phyloP scores from a whole-genome alignment of 2,329 filamentous ascomycete genomes.

The Aspergillaceae sp. region DNA sequence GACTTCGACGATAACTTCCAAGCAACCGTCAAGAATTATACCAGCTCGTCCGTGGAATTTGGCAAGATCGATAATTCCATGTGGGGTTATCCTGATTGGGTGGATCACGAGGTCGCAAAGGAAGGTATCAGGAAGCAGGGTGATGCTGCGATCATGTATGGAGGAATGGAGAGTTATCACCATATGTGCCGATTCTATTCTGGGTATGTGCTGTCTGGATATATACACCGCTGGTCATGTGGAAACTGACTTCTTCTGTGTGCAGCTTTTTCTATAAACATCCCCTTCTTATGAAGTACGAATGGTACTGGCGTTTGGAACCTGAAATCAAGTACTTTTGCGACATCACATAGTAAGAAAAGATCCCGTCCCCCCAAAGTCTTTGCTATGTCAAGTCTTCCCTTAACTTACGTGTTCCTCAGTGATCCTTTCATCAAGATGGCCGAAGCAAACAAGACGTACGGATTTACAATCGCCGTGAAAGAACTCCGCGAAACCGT shows the following conservation, averaged over 20 bases:
- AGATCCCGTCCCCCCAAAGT: too few relatives aligned
- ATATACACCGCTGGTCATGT: background rate
- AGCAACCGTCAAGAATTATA: conserved; percentile 78
- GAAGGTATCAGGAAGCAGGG: conserved; percentile 96
- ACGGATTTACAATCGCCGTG: conserved; percentile 96
- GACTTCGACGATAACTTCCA: conserved; percentile 96
- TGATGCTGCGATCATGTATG: conserved; percentile 97
- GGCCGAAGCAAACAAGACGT: conserved; percentile 91
- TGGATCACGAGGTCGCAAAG: conserved; percentile 83
- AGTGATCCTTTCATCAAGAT: conserved; percentile 94
- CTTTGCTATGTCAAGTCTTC: background rate
- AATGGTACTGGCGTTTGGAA: conserved; percentile 99
- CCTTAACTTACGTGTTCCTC: conserved; percentile 1
- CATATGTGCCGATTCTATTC: conserved; percentile 99
- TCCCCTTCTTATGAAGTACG: conserved; percentile 86
- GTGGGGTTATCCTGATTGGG: conserved; percentile 98
- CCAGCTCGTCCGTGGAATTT: conserved; percentile 80
- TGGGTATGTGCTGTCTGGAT: conserved; percentile 52
- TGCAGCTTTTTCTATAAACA: conserved; percentile 91
- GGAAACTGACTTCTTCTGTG: background rate
- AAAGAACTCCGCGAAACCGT: conserved; percentile 97
- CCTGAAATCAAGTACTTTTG: conserved; percentile 99
- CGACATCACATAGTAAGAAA: conserved; percentile 87
- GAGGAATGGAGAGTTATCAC: conserved; percentile 96
- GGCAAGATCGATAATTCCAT: conserved; percentile 82